These are phyloP conservation scores for Collybia nuda DNA, from an alignment of 768 basidiomycete genomes.

Conservation along the genomic window DNA sequence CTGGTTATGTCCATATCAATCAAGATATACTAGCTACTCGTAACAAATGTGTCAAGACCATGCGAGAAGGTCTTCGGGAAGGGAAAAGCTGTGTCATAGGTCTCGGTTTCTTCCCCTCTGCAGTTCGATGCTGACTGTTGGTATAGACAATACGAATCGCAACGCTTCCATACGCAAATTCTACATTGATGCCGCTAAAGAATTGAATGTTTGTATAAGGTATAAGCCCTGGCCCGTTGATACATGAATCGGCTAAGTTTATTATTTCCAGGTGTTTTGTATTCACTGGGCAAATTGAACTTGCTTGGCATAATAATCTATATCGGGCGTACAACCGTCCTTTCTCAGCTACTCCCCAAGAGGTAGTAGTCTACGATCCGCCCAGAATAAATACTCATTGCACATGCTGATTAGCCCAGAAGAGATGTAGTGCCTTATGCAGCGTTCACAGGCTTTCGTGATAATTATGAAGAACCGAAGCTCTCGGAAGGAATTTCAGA, in stretches of 20 bases:
- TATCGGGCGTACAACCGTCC: constrained; percentile 76
- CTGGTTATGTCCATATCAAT: constrained; percentile 80
- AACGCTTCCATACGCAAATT: constrained; percentile 63
- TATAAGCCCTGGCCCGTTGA: constrained; percentile 18
- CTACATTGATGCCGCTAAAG: constrained; percentile 70
- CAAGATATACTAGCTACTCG: constrained; percentile 81
- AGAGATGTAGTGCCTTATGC: constrained; percentile 57
- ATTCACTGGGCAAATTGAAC: constrained; percentile 74
- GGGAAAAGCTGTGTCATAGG: constrained; percentile 79
- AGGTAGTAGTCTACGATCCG: constrained; percentile 28
- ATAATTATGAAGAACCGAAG: constrained; percentile 66
- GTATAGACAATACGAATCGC: constrained; percentile 89
- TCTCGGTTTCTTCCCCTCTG: constrained; percentile 25
- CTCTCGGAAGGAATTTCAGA: constrained; percentile 74
- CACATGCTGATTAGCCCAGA: constrained; percentile 30
- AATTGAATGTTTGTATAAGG: constrained; percentile 56
- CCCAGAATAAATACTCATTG: background rate
- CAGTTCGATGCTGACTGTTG: background rate
- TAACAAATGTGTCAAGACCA: constrained; percentile 69
- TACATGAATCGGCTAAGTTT: background rate
- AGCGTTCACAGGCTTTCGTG: constrained; percentile 58
- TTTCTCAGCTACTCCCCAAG: constrained; percentile 35
- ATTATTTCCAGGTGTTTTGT: constrained; percentile 57
- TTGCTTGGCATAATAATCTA: constrained; percentile 92
- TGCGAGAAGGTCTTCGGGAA: constrained; percentile 49